Evolutionary conservation across 441 rosid genomes (phyloP).

Genomic region (Syzygium syzygioides): DNA sequence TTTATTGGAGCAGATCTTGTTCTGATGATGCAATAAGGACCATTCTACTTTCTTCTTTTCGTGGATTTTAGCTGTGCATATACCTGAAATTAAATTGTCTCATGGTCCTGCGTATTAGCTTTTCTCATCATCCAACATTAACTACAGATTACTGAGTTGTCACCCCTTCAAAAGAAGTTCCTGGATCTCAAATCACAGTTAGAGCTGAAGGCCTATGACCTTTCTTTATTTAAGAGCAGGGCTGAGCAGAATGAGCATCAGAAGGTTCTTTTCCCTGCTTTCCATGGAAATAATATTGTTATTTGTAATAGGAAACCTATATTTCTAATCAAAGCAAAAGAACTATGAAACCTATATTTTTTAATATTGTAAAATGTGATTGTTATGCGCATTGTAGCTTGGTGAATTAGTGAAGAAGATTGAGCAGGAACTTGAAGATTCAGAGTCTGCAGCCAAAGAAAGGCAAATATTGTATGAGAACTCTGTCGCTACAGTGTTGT

Average conservation of each 20-base stretch:
- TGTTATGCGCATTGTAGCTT: slow-evolving; percentile 40
- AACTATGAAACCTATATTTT: neutral
- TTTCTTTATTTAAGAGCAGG: slow-evolving; percentile 74
- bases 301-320: neutral
- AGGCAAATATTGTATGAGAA: slow-evolving; percentile 54
- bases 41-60: neutral
- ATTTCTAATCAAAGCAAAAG: neutral
- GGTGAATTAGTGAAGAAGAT: slow-evolving; percentile 78
- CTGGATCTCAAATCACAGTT: slow-evolving; percentile 61
- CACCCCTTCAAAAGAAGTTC: slow-evolving; percentile 68
- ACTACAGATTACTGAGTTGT: slow-evolving; percentile 69
- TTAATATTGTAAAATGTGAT: neutral
- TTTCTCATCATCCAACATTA: slow-evolving; percentile 9
- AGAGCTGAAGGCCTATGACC: slow-evolving; percentile 77
- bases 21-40: neutral
- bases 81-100: neutral
- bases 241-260: slow-evolving; percentile 96
- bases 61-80: neutral
- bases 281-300: neutral
- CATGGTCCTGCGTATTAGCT: neutral
- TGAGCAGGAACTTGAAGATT: slow-evolving; percentile 75
- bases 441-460: slow-evolving; percentile 52
- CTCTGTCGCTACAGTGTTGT: slow-evolving; percentile 39
- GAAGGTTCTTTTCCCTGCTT: slow-evolving; percentile 45
- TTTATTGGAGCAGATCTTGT: neutral